phyloP scores from a whole-genome alignment of 2,329 filamentous ascomycete species.

The Helotiales sp. region DNA sequence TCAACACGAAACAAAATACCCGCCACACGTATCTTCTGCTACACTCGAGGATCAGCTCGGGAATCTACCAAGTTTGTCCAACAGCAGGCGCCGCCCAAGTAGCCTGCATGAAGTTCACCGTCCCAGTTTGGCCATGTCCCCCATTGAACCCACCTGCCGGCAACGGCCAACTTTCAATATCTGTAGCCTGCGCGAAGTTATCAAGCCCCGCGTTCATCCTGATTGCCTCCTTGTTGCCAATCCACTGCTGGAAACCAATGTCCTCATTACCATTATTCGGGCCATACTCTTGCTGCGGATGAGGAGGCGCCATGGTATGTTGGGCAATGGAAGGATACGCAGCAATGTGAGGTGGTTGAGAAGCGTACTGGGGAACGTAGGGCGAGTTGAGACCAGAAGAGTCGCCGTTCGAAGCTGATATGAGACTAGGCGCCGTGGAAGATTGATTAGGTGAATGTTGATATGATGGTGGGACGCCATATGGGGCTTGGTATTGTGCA shows the following conservation, averaged over 20 bases:
- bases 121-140: too few species aligned
- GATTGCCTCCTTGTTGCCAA: slow-evolving; percentile 18
- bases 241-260: slow-evolving; percentile 20
- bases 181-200: slow-evolving; percentile 19
- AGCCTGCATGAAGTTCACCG: slow-evolving; percentile 10
- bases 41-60: too few species aligned
- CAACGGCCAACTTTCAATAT: slow-evolving; percentile 1
- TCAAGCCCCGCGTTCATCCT: slow-evolving; percentile 23
- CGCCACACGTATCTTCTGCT: too few species aligned
- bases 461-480: slow-evolving; percentile 19
- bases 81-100: not conserved
- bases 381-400: slow-evolving; percentile 29
- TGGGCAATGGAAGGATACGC: slow-evolving; percentile 17
- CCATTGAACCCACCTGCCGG: not conserved
- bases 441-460: slow-evolving; percentile 26
- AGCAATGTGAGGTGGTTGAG: not conserved
- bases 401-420: slow-evolving; percentile 30
- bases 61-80: not conserved
- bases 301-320: slow-evolving; percentile 18
- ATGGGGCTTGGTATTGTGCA: slow-evolving; percentile 22
- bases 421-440: slow-evolving; percentile 26
- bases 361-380: slow-evolving; percentile 16
- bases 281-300: not conserved
- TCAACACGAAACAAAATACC: too few species aligned
- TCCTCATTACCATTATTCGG: not conserved